phyloP scores from a whole-genome alignment of 352 stramenopile genomes.

The Phytophthora citricola region DNA sequence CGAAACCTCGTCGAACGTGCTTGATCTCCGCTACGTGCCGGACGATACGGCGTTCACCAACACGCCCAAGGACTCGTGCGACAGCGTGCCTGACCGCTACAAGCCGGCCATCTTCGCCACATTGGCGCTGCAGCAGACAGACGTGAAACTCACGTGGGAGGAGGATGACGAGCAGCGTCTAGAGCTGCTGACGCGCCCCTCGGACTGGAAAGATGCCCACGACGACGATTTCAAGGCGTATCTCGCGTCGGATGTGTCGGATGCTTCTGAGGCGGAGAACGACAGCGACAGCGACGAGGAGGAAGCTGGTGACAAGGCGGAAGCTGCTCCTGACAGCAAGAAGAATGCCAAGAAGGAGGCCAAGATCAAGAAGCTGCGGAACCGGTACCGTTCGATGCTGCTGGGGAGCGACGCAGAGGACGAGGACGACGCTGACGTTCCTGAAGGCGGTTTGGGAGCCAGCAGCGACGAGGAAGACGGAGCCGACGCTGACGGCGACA shows the following conservation, averaged over 20 bases:
- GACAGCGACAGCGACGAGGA: conserved; percentile 48
- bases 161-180: conserved; percentile 91
- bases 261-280: conserved; percentile 55
- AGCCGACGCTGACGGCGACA: conserved; percentile 51
- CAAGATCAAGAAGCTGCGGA: conserved; percentile 84
- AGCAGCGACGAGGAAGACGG: conserved; percentile 46
- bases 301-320: conserved; percentile 18
- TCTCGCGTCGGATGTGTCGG: conserved; percentile 88
- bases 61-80: conserved; percentile 85
- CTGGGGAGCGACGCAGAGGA: conserved; percentile 78
- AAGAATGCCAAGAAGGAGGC: conserved; percentile 63
- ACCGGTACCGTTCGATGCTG: conserved; percentile 82
- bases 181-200: conserved; percentile 81
- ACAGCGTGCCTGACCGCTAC: conserved; percentile 93
- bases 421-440: conserved; percentile 51
- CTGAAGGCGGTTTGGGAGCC: conserved; percentile 24
- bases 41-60: conserved; percentile 91
- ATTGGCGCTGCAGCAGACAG: conserved; percentile 91
- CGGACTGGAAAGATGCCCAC: conserved; percentile 86
- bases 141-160: conserved; percentile 97
- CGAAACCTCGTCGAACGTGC: conserved; percentile 94
- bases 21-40: conserved; percentile 96
- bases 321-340: conserved; percentile 35
- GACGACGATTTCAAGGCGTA: conserved; percentile 96
- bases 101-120: conserved; percentile 95